Evolutionary conservation across 192 early-diverging fungal genomes (phyloP).

Genomic region (Backusella morwellensis): DNA sequence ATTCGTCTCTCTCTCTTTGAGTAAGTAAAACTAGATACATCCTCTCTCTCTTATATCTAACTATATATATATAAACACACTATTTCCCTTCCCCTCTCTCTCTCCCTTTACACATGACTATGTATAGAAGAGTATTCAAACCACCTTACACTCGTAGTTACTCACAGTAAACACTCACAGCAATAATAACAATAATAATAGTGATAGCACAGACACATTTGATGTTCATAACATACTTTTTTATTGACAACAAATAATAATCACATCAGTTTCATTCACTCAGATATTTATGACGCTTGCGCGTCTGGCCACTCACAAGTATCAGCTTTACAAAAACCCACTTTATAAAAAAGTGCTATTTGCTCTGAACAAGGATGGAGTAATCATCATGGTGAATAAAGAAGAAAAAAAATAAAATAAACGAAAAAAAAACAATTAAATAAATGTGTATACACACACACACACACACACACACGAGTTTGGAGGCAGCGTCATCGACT

Average conservation of each 20-base stretch:
- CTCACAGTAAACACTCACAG: no score
- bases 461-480: no score
- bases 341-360: neutral
- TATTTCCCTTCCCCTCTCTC: no score
- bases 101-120: no score
- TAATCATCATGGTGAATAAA: constrained; percentile 17
- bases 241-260: neutral
- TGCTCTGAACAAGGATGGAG: constrained; percentile 22
- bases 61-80: no score
- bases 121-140: no score
- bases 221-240: neutral
- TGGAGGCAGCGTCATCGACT: neutral
- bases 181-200: no score
- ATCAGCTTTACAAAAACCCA: constrained; percentile 14
- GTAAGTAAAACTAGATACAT: no score
- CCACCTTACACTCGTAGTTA: no score
- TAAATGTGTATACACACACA: neutral
- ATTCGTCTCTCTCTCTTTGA: no score
- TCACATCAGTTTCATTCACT: neutral
- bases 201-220: no score
- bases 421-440: neutral
- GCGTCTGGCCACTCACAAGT: constrained; percentile 13
- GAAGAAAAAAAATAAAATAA: neutral
- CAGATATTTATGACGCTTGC: neutral
- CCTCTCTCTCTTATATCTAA: no score